Base-by-base conservation (phyloP, 202 grass and related monocot species). In the Panicum virgatum region DNA sequence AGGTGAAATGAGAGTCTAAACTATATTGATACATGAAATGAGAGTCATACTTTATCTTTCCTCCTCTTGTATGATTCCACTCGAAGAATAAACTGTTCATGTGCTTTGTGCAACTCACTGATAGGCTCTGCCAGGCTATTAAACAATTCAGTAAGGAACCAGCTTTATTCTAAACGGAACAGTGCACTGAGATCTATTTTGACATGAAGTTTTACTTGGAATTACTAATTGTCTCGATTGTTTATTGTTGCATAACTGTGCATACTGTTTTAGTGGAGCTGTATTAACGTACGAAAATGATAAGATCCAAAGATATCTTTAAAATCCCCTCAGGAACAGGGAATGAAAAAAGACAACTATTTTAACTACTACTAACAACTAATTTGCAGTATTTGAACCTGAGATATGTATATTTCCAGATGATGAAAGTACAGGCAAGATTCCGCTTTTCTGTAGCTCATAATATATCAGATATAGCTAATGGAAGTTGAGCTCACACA, bases 101-200 rank as follows among this genome's bases (percentile, higher is more conserved):
- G 92, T 80, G 90, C 79, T 83, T 93, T 98, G 29, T 93, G 86
- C 66, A 98, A 74, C 80, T 98, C 96, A 46, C 26, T 62, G 6
- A 87, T 80, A 69, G 96, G 96, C 77, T 95, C 96, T 85, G 96
- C 92, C 87, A 90, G 83, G 65, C 96, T 98, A 86, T 90, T 75
- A 25, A 62, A 75, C 68, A 67, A 27, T 69, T 51, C 1, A 84
- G 54, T 86, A 30, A 81, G 76, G 63, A 75, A 18, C 32, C 22
- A 77, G 37, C 64, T 85, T 81, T 77, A 82, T 25, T 32, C 19
- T 25, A 1, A 19, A 39, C 60, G 52, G 27, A 22, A 29, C 19
- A 50, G 22, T 1, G 4, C 9, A 66, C 2, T 65, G 20, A 46
- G 18, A 52, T 70, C 2, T 66, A 37, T 38, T 68, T 58, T 47